Evolutionary conservation across 345 rosid species (phyloP).

Genomic region (Murraya koenigii): DNA sequence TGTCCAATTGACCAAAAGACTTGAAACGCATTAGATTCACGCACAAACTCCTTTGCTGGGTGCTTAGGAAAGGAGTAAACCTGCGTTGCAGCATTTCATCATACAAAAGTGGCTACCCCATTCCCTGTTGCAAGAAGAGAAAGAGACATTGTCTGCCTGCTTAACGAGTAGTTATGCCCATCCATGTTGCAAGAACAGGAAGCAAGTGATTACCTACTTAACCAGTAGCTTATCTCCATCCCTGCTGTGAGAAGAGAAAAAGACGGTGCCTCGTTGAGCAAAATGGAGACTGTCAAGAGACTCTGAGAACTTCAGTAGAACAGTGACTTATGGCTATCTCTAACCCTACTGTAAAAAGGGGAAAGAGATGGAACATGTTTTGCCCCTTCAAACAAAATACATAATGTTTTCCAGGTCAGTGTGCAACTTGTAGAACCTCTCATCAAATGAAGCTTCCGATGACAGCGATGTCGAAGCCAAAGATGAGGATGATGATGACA

Average conservation of each 20-base stretch:
- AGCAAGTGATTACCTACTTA: background rate
- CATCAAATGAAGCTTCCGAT: conserved; percentile 37
- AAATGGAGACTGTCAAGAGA: background rate
- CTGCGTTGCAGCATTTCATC: conserved; percentile 34
- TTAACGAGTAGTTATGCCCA: background rate
- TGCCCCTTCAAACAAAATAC: conserved; percentile 62
- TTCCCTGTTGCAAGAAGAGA: background rate
- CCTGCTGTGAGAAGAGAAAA: background rate
- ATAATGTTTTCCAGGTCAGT: conserved; percentile 56
- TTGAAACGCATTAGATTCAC: conserved; percentile 57
- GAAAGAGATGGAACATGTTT: background rate
- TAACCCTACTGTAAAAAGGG: background rate
- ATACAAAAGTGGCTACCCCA: background rate
- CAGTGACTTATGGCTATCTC: background rate
- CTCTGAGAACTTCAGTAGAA: background rate
- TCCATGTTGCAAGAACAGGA: background rate
- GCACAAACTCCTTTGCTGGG: conserved; percentile 55
- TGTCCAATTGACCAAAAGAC: background rate
- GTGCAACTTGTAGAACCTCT: conserved; percentile 53
- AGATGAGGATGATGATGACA: conserved; percentile 42
- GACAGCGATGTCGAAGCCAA: conserved; percentile 37
- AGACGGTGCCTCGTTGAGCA: background rate
- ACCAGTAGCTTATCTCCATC: background rate
- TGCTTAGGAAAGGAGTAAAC: conserved; percentile 34
- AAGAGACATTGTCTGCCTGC: background rate